phyloP scores from a whole-genome alignment of 2,329 filamentous ascomycete species.

The Zelopaecilomyces penicillatus region DNA sequence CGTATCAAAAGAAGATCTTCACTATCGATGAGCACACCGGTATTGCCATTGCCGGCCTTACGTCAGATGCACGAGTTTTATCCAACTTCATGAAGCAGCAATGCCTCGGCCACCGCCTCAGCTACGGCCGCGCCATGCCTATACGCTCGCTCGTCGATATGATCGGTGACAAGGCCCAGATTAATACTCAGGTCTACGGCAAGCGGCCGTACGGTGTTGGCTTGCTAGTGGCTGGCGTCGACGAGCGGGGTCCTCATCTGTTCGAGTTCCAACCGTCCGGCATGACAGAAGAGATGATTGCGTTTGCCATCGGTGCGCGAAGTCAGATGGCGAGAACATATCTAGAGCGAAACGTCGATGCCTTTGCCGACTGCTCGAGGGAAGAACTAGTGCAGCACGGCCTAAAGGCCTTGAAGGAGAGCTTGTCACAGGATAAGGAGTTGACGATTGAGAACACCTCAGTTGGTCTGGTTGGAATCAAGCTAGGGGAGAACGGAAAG shows the following conservation, averaged over 20 bases:
- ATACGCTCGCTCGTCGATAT: slow-evolving; percentile 81
- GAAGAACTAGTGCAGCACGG: slow-evolving; percentile 91
- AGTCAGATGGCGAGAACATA: slow-evolving; percentile 98
- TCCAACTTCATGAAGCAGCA: slow-evolving; percentile 99
- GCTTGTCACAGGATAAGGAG: slow-evolving; percentile 92
- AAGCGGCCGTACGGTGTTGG: slow-evolving; percentile 95
- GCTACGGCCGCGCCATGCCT: slow-evolving; percentile 88
- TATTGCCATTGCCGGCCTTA: slow-evolving; percentile 90
- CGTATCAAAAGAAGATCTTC: slow-evolving; percentile 99
- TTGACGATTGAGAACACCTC: slow-evolving; percentile 95
- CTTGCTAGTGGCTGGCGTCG: slow-evolving; percentile 83
- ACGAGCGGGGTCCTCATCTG: slow-evolving; percentile 87
- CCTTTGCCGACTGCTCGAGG: slow-evolving; percentile 65
- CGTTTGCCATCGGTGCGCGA: slow-evolving; percentile 89
- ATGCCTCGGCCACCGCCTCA: slow-evolving; percentile 89
- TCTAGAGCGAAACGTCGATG: slow-evolving; percentile 81
- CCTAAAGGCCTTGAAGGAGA: slow-evolving; percentile 86
- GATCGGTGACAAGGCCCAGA: slow-evolving; percentile 94
- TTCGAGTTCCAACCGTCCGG: slow-evolving; percentile 98
- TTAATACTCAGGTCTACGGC: slow-evolving; percentile 96
- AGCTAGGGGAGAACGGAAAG: slow-evolving; percentile 34
- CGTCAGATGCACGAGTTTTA: slow-evolving; percentile 94
- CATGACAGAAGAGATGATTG: slow-evolving; percentile 94
- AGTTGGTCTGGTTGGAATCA: slow-evolving; percentile 70
- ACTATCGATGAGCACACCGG: slow-evolving; percentile 92